These are phyloP conservation scores for Claviceps sp. DNA, from an alignment of 2,329 filamentous ascomycete species.

Conservation along the genomic window DNA sequence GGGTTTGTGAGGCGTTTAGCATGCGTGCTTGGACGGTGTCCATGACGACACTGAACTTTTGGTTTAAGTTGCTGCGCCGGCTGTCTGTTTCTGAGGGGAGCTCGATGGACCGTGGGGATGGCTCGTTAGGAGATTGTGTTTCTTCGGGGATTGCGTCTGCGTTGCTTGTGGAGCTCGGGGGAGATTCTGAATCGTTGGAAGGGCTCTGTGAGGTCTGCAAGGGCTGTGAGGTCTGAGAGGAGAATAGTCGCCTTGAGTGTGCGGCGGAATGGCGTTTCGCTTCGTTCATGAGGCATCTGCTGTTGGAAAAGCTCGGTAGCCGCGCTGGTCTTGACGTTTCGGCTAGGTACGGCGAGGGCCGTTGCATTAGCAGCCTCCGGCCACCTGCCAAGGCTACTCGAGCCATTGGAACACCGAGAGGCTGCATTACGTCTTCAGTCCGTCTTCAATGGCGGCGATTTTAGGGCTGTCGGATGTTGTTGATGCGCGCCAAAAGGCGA, in stretches of 20 bases:
- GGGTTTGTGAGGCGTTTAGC: slow-evolving; percentile 69
- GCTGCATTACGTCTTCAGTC: slow-evolving; percentile 17
- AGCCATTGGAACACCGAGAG: slow-evolving; percentile 19
- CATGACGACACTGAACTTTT: slow-evolving; percentile 46
- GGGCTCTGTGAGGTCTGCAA: slow-evolving; percentile 9
- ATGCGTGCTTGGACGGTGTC: slow-evolving; percentile 78
- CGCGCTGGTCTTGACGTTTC: neutral
- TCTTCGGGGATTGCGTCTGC: neutral
- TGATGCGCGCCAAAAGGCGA: neutral
- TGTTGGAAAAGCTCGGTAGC: neutral
- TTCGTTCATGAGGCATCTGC: slow-evolving; percentile 3
- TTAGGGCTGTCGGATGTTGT: neutral
- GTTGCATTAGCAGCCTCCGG: slow-evolving; percentile 12
- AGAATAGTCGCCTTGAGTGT: slow-evolving; percentile 13
- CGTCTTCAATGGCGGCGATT: neutral
- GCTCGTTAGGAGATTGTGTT: slow-evolving; percentile 2
- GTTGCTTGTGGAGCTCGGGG: neutral
- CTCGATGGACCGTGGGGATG: slow-evolving; percentile 6
- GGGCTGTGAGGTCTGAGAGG: slow-evolving; percentile 11
- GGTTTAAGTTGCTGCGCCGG: slow-evolving; percentile 19
- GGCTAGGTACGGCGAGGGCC: neutral
- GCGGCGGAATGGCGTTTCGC: neutral
- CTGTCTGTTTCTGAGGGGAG: slow-evolving; percentile 21
- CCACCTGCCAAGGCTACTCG: slow-evolving; percentile 18
- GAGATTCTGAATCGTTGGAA: slow-evolving; percentile 6